Conservation (phyloP, 768 basidiomycete genomes). For the Boletus pseudo-olivaceus region DNA sequence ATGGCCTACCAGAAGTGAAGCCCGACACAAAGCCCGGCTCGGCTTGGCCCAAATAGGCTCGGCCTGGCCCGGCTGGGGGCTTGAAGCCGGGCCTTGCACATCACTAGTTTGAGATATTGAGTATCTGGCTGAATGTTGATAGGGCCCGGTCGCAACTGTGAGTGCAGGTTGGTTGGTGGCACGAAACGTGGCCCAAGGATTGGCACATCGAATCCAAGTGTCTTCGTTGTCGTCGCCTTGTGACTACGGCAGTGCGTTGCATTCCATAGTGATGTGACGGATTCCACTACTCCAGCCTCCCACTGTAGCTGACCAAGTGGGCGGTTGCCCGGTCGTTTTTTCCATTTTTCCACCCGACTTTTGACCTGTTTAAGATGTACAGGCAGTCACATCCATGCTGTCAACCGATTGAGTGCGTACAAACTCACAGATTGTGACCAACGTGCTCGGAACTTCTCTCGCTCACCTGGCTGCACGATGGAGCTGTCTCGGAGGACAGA, state of each 20-base stretch:
- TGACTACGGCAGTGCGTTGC: not conserved
- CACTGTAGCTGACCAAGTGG: not conserved
- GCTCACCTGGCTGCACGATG: not conserved
- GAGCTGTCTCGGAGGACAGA: not conserved
- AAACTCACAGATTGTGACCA: not conserved
- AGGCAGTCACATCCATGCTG: no score
- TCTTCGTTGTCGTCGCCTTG: not conserved
- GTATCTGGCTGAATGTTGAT: not conserved
- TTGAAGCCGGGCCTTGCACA: no score
- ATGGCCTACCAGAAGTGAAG: no score
- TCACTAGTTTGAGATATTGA: constrained; percentile 1
- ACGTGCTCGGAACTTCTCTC: not conserved
- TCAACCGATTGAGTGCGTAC: no score
- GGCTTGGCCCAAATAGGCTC: no score
- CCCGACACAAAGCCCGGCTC: no score
- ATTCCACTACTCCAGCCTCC: not conserved
- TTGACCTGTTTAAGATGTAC: no score
- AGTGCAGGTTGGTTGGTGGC: not conserved
- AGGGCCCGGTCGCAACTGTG: not conserved
- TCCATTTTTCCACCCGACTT: not conserved
- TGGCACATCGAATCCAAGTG: not conserved
- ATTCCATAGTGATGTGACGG: not conserved
- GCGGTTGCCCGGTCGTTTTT: not conserved
- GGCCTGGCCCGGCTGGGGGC: no score
- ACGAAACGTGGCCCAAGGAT: not conserved